A percentile compares a stretch with the other conserved stretches of the same genome.
Conservation (phyloP, 2,329 filamentous ascomycete genomes). For the Colletotrichum sp. region DNA sequence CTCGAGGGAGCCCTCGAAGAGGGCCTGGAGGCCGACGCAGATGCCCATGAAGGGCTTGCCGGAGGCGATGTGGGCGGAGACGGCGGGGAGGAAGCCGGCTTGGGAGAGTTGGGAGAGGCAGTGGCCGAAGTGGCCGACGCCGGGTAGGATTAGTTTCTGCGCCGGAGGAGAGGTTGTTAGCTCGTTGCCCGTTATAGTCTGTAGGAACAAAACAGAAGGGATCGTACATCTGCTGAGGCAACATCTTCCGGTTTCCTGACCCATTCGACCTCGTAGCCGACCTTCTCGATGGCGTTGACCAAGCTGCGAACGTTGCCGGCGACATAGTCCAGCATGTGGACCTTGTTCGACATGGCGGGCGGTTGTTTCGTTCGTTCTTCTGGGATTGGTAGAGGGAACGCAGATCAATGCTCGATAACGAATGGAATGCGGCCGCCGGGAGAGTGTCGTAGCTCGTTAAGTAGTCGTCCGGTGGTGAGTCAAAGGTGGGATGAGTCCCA, state of each 20-base stretch:
- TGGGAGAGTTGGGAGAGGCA: slow-evolving; percentile 84
- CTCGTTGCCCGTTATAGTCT: not conserved
- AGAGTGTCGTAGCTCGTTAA: not conserved
- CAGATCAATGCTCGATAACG: not conserved
- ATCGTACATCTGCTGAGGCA: slow-evolving; percentile 76
- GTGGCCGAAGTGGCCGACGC: slow-evolving; percentile 97
- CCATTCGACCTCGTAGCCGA: slow-evolving; percentile 94
- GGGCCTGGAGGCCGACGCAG: slow-evolving; percentile 90
- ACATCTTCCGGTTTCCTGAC: slow-evolving; percentile 85
- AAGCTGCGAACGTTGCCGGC: slow-evolving; percentile 95
- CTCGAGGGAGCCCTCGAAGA: slow-evolving; percentile 88
- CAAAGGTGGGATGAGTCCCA: not conserved
- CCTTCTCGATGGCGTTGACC: slow-evolving; percentile 96
- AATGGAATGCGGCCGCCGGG: slow-evolving; percentile 1
- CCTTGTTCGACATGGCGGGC: slow-evolving; percentile 68
- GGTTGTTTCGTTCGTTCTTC: not conserved
- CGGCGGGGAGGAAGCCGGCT: slow-evolving; percentile 83
- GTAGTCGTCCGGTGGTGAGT: not conserved
- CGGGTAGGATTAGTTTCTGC: slow-evolving; percentile 92
- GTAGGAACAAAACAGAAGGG: not conserved
- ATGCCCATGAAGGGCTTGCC: slow-evolving; percentile 99
- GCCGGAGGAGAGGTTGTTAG: not conserved
- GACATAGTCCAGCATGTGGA: slow-evolving; percentile 86
- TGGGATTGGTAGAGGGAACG: not conserved
- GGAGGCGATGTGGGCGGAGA: slow-evolving; percentile 80